Conservation (phyloP, 2,329 filamentous ascomycete species). For the Fusarium lyarnte region DNA sequence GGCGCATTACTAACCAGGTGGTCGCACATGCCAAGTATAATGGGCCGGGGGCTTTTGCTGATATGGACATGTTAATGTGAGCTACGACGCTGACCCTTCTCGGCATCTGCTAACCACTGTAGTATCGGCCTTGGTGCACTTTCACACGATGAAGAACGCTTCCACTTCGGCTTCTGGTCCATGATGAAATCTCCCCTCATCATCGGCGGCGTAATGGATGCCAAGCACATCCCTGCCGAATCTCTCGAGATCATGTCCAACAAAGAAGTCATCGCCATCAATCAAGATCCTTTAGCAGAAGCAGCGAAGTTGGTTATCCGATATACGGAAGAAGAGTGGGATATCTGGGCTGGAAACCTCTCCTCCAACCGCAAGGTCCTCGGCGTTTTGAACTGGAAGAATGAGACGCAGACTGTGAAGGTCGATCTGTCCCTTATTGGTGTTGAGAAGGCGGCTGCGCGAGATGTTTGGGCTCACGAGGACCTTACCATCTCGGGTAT, state of each 20-base stretch:
- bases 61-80: constrained; percentile 63
- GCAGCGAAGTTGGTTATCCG: constrained; percentile 61
- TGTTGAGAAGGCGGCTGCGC: constrained; percentile 50
- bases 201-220: constrained; percentile 57
- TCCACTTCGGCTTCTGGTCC: constrained; percentile 63
- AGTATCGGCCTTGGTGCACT: constrained; percentile 59
- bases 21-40: constrained; percentile 58
- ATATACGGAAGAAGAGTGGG: constrained; percentile 59
- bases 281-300: constrained; percentile 63
- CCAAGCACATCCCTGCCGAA: constrained; percentile 47
- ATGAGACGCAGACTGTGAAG: constrained; percentile 53
- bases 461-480: constrained; percentile 53
- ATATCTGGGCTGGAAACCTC: constrained; percentile 61
- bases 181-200: constrained; percentile 61
- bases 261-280: constrained; percentile 64
- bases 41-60: constrained; percentile 58
- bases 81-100: not conserved
- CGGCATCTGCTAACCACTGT: not conserved
- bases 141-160: constrained; percentile 58
- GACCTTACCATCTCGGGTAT: constrained; percentile 48
- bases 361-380: constrained; percentile 55
- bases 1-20: constrained; percentile 62
- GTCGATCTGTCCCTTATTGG: constrained; percentile 54
- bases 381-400: constrained; percentile 61
- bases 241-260: constrained; percentile 59